Evolutionary conservation across 208 protist genomes (phyloP).

Genomic region (Angomonas ambiguus): DNA sequence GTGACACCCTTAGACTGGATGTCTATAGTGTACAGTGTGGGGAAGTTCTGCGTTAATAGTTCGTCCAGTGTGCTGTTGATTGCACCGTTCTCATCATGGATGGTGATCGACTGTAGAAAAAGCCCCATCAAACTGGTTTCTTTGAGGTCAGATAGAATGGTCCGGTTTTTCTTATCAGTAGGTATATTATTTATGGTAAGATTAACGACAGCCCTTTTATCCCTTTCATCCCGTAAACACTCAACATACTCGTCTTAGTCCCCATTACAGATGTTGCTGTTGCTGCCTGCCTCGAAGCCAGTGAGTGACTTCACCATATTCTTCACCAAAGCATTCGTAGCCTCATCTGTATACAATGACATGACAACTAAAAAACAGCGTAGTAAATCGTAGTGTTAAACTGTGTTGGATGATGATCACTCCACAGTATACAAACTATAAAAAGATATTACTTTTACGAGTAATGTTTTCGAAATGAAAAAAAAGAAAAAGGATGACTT

Average conservation of each 20-base stretch:
- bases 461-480: neutral
- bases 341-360: neutral
- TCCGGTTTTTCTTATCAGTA: neutral
- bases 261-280: neutral
- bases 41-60: neutral
- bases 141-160: neutral
- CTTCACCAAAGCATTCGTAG: neutral
- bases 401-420: too few relatives aligned
- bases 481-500: too few relatives aligned
- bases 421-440: too few relatives aligned
- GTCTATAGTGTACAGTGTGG: neutral
- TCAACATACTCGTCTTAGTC: neutral
- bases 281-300: neutral
- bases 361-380: neutral
- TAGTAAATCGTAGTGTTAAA: neutral
- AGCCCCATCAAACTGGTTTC: neutral
- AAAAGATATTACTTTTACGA: neutral
- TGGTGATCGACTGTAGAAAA: neutral
- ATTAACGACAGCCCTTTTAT: neutral
- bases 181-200: neutral
- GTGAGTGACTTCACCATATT: neutral
- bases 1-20: neutral
- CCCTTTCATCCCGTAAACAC: neutral
- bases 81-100: neutral
- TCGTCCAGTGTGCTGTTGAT: neutral